A percentile compares a stretch with the other conserved stretches of the same genome.
These are phyloP conservation scores for Fusarium sp. DNA, from an alignment of 2,329 filamentous ascomycete genomes.

Conservation along the genomic window DNA sequence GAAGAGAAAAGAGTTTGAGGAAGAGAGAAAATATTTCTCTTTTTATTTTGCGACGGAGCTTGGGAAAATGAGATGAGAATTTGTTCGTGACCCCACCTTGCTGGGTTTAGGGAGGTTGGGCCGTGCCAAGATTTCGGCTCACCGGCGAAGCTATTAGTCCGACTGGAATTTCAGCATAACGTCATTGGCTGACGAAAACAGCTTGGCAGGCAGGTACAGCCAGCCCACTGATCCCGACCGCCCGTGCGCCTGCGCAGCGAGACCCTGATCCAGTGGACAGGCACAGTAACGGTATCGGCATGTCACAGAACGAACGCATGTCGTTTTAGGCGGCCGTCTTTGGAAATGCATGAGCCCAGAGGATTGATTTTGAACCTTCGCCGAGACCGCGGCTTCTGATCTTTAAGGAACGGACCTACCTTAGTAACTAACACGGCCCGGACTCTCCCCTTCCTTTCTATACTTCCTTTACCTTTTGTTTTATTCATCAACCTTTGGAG, in stretches of 20 bases:
- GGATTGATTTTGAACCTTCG: conserved; percentile 30
- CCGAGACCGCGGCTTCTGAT: conserved; percentile 20
- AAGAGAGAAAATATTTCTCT: conserved; percentile 38
- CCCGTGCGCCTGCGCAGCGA: conserved; percentile 10
- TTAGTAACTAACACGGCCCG: conserved; percentile 17
- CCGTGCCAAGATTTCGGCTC: conserved; percentile 28
- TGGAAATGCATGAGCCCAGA: conserved; percentile 18
- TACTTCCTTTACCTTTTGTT: conserved; percentile 10
- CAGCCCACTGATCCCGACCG: conserved; percentile 3
- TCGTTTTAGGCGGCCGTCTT: conserved; percentile 30
- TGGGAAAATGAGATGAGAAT: conserved; percentile 48
- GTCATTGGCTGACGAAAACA: conserved; percentile 47
- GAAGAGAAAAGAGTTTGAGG: conserved; percentile 21
- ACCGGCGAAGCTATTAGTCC: conserved; percentile 34
- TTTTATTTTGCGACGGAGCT: conserved; percentile 45
- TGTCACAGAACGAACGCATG: conserved; percentile 17
- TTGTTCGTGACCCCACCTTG: conserved; percentile 47
- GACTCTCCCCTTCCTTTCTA: conserved; percentile 26
- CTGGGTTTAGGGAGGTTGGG: conserved; percentile 45
- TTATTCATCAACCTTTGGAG: conserved; percentile 17
- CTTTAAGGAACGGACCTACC: conserved; percentile 9
- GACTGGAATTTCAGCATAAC: conserved; percentile 18
- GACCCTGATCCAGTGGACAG: conserved; percentile 35
- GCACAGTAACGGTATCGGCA: conserved; percentile 6
- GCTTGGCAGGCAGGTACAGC: conserved; percentile 22